These are phyloP conservation scores for Thermomyces lanuginosus DNA, from an alignment of 2,329 filamentous ascomycete species.

Conservation along the genomic window DNA sequence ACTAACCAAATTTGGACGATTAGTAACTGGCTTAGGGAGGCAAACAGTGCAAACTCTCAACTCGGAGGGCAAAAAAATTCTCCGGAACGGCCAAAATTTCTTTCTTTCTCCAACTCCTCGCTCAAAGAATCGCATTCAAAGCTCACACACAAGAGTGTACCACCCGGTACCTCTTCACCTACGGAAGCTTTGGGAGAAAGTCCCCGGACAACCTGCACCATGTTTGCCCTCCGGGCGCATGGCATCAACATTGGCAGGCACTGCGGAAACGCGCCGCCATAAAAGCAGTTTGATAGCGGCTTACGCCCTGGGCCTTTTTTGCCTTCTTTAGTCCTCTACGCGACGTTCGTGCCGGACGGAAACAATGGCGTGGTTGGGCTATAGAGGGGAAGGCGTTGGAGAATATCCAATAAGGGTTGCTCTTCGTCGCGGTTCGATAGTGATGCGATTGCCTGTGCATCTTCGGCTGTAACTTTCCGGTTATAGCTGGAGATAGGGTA, in stretches of 20 bases:
- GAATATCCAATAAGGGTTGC: constrained; percentile 37
- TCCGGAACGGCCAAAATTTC: constrained; percentile 10
- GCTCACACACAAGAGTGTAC: constrained; percentile 66
- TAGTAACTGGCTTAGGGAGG: no score
- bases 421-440: constrained; percentile 89
- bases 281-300: constrained; percentile 80
- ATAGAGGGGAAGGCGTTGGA: constrained; percentile 21
- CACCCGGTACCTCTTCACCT: constrained; percentile 21
- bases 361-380: constrained; percentile 20
- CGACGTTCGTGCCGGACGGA: constrained; percentile 12
- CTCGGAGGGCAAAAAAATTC: no score
- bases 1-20: no score
- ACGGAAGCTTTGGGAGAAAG: constrained; percentile 95
- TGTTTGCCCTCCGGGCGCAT: constrained; percentile 16
- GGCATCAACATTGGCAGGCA: constrained; percentile 32
- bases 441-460: constrained; percentile 80
- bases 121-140: constrained; percentile 99
- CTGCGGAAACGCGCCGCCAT: constrained; percentile 99
- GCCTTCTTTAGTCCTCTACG: constrained; percentile 29
- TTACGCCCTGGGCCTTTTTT: constrained; percentile 43
- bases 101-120: constrained; percentile 55
- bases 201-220: constrained; percentile 79
- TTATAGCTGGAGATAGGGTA: constrained; percentile 40
- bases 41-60: no score
- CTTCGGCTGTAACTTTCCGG: no score